Evolutionary conservation across 2,329 filamentous ascomycete genomes (phyloP).

Genomic region (Thelonectria discophora): DNA sequence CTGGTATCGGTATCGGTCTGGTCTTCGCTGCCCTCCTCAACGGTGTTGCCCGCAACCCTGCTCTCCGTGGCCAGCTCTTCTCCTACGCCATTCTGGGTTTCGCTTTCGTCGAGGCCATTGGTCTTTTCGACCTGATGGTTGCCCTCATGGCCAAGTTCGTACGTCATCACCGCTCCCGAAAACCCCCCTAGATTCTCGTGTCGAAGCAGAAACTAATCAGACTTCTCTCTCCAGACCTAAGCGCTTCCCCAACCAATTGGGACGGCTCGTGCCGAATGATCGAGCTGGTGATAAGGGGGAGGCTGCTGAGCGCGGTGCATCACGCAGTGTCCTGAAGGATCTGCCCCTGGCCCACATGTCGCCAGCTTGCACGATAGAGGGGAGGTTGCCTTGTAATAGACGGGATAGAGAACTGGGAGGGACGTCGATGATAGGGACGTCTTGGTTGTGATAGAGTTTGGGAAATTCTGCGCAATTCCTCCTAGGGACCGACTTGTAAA

Average conservation of each 20-base stretch:
- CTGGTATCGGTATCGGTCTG: slow-evolving; percentile 94
- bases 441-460: slow-evolving; percentile 50
- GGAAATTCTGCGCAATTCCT: slow-evolving; percentile 46
- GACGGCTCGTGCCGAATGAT: slow-evolving; percentile 49
- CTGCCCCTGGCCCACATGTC: slow-evolving; percentile 39
- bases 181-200: not conserved
- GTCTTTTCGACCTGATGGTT: slow-evolving; percentile 91
- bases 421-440: slow-evolving; percentile 46
- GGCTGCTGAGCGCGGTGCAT: slow-evolving; percentile 41
- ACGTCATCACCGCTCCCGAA: slow-evolving; percentile 51
- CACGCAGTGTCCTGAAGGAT: slow-evolving; percentile 41
- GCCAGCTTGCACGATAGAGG: slow-evolving; percentile 48
- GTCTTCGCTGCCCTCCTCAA: slow-evolving; percentile 91
- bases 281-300: slow-evolving; percentile 46
- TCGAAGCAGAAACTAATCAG: slow-evolving; percentile 23
- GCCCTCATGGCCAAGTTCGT: slow-evolving; percentile 93
- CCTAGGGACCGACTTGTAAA: slow-evolving; percentile 52
- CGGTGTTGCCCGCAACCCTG: slow-evolving; percentile 92
- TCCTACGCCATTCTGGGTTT: slow-evolving; percentile 95
- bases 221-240: slow-evolving; percentile 47
- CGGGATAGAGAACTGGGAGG: slow-evolving; percentile 52
- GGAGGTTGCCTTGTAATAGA: slow-evolving; percentile 52
- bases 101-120: slow-evolving; percentile 92
- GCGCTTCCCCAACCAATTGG: slow-evolving; percentile 45
- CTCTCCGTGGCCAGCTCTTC: slow-evolving; percentile 94